A percentile compares a stretch with the other conserved stretches of the same genome.
phyloP scores from a whole-genome alignment of 2,329 filamentous ascomycete genomes.

The Tolypocladium sp. region DNA sequence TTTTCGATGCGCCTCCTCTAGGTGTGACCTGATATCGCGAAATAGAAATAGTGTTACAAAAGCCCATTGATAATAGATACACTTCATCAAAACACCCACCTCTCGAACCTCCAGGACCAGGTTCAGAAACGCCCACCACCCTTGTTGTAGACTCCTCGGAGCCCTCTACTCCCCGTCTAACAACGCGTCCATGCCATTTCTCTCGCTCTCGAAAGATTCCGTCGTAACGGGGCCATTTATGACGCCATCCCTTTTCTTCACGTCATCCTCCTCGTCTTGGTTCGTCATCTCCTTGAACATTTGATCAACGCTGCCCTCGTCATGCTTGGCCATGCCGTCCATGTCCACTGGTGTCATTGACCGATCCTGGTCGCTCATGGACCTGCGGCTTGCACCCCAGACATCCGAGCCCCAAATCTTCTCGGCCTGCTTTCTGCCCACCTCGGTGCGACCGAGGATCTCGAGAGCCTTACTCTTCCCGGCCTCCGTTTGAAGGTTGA shows the following conservation, averaged over 20 bases:
- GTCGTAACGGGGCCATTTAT: conserved; percentile 27
- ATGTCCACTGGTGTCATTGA: conserved; percentile 17
- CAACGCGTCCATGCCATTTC: conserved; percentile 36
- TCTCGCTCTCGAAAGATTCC: conserved; percentile 34
- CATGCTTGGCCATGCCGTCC: conserved; percentile 23
- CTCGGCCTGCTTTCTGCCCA: conserved; percentile 39
- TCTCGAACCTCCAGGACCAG: background rate
- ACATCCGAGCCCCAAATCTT: conserved; percentile 41
- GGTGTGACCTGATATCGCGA: background rate
- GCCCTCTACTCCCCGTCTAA: conserved; percentile 29
- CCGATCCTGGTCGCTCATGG: conserved; percentile 15
- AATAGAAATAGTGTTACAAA: background rate
- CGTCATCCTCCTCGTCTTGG: conserved; percentile 38
- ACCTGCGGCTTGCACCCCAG: conserved; percentile 28
- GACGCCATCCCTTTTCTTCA: conserved; percentile 20
- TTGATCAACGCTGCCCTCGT: conserved; percentile 40
- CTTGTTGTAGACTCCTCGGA: background rate
- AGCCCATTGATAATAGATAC: background rate
- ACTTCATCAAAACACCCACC: background rate
- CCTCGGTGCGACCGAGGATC: conserved; percentile 40
- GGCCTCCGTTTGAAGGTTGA: conserved; percentile 34
- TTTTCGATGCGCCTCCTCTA: background rate
- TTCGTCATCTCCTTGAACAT: conserved; percentile 50
- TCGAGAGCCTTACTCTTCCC: conserved; percentile 43
- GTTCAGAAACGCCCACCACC: background rate